These are phyloP conservation scores for Quercus glauca DNA, from an alignment of 306 rosid species.

Conservation along the genomic window DNA sequence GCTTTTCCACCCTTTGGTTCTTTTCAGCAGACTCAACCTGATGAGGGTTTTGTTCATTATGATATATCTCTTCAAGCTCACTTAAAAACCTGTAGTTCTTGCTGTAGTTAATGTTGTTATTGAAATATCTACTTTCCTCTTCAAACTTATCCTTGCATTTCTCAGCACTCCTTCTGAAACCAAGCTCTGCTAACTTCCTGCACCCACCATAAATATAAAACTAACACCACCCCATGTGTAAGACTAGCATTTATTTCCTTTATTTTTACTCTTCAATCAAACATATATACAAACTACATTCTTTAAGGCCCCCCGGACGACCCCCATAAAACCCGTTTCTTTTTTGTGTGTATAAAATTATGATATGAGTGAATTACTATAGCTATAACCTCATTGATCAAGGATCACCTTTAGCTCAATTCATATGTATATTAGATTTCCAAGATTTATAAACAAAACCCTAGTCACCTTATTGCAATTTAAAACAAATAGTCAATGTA, in stretches of 20 bases:
- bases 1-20: slow-evolving; percentile 14
- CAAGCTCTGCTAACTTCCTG: slow-evolving; percentile 83
- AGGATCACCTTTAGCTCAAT: not conserved
- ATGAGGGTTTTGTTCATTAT: slow-evolving; percentile 9
- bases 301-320: slow-evolving; percentile 12
- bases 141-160: slow-evolving; percentile 87
- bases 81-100: slow-evolving; percentile 49
- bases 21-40: slow-evolving; percentile 13
- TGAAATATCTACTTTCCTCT: slow-evolving; percentile 67
- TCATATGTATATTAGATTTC: not conserved
- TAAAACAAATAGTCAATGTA: not conserved
- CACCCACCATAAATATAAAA: slow-evolving; percentile 33
- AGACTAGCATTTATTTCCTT: slow-evolving; percentile 37
- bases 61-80: slow-evolving; percentile 67
- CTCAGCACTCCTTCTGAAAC: slow-evolving; percentile 70
- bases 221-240: slow-evolving; percentile 22
- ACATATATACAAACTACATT: slow-evolving; percentile 13
- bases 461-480: not conserved
- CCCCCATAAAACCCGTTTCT: not conserved
- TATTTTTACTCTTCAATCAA: not conserved
- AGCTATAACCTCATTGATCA: not conserved
- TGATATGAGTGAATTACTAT: not conserved
- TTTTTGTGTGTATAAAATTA: slow-evolving; percentile 17
- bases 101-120: slow-evolving; percentile 37
- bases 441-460: not conserved